These are phyloP conservation scores for Orbilia brochopaga DNA, from an alignment of 2,329 filamentous ascomycete genomes.

Conservation along the genomic window DNA sequence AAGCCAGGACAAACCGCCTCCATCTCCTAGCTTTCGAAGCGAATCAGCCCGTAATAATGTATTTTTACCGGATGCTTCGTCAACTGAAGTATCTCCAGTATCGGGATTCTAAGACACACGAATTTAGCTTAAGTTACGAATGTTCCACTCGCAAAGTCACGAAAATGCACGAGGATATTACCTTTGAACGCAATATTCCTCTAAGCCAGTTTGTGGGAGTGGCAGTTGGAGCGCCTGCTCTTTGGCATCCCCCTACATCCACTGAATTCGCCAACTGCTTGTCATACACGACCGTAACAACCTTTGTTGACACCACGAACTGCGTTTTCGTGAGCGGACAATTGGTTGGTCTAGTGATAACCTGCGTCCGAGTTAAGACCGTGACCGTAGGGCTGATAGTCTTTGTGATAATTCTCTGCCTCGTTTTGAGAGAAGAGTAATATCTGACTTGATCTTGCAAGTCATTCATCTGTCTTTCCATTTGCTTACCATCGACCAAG, in stretches of 20 bases:
- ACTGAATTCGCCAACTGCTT: not conserved
- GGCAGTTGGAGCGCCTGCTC: not conserved
- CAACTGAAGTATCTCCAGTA: not conserved
- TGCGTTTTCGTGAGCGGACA: slow-evolving; percentile 7
- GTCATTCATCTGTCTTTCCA: slow-evolving; percentile 24
- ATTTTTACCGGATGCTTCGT: too few species aligned
- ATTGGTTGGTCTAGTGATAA: slow-evolving; percentile 8
- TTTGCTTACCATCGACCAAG: slow-evolving; percentile 11
- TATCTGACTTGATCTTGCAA: slow-evolving; percentile 27
- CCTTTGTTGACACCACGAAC: slow-evolving; percentile 13
- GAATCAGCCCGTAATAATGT: too few species aligned
- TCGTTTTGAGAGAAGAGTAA: slow-evolving; percentile 14
- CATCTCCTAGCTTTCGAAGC: not conserved
- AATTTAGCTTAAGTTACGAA: not conserved
- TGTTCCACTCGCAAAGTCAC: not conserved
- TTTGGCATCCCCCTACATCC: not conserved
- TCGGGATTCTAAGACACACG: not conserved
- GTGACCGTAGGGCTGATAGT: slow-evolving; percentile 23
- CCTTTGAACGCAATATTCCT: not conserved
- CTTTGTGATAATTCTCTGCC: slow-evolving; percentile 13
- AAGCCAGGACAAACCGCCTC: not conserved
- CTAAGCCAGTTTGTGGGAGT: not conserved
- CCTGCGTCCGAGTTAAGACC: slow-evolving; percentile 30
- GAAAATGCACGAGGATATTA: not conserved
- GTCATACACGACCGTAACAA: not conserved